A percentile compares a stretch with the other conserved stretches of the same genome.
Evolutionary conservation across 1,139 yeast species (phyloP).

Genomic region (Zygoascus hellenicus): DNA sequence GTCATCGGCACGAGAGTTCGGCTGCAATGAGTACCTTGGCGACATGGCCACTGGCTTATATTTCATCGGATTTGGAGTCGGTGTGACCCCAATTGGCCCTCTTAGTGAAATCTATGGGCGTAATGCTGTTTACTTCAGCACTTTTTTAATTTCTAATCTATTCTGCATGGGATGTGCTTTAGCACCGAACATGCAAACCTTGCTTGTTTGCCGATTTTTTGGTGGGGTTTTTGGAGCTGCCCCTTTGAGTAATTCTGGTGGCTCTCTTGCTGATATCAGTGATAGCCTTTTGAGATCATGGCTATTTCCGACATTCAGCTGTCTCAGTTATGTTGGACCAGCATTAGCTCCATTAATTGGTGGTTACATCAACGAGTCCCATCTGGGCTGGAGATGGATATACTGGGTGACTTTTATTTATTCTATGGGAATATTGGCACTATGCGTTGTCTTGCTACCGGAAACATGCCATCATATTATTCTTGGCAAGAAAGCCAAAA

Average conservation of each 20-base stretch:
- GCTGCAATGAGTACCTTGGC: background rate
- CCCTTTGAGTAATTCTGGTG: slow-evolving; percentile 77
- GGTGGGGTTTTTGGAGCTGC: slow-evolving; percentile 75
- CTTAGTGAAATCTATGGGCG: slow-evolving; percentile 10
- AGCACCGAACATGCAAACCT: slow-evolving; percentile 62
- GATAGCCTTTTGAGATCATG: slow-evolving; percentile 54
- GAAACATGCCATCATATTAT: slow-evolving; percentile 46
- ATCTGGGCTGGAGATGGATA: slow-evolving; percentile 55
- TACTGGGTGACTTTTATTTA: slow-evolving; percentile 48
- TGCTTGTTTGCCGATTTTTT: slow-evolving; percentile 67
- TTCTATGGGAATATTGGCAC: slow-evolving; percentile 34
- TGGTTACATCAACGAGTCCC: slow-evolving; percentile 32
- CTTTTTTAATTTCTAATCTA: slow-evolving; percentile 29
- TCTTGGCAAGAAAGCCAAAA: slow-evolving; percentile 42
- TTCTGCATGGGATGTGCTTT: slow-evolving; percentile 68
- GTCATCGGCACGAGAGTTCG: background rate
- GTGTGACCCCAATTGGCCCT: slow-evolving; percentile 5
- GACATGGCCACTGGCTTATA: background rate
- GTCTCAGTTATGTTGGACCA: slow-evolving; percentile 47
- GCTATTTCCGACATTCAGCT: slow-evolving; percentile 57
- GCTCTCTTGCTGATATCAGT: slow-evolving; percentile 68
- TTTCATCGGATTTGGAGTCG: slow-evolving; percentile 2
- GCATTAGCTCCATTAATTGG: slow-evolving; percentile 55
- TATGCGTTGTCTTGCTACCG: slow-evolving; percentile 52
- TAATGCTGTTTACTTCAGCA: background rate